phyloP scores from a whole-genome alignment of 148 eudicot genomes.

The Rhododendron vialii region DNA sequence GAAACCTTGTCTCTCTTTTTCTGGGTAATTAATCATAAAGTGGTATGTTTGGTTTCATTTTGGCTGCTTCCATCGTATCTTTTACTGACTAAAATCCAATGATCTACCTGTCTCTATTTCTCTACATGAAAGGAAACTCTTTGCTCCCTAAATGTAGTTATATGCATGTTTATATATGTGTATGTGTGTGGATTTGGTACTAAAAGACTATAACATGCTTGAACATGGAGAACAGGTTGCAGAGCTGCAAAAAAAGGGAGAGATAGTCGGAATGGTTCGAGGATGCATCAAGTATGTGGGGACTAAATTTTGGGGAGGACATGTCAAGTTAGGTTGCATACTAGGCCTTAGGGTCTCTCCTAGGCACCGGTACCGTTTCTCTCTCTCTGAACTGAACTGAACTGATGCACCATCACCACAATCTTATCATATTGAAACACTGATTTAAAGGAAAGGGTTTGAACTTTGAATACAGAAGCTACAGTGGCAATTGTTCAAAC shows the following conservation, averaged over 20 bases:
- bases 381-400: not conserved
- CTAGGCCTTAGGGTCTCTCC: conserved; percentile 18
- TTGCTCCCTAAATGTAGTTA: not conserved
- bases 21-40: not conserved
- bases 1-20: not conserved
- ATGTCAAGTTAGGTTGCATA: conserved; percentile 14
- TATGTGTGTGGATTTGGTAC: not conserved
- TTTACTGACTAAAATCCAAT: not conserved
- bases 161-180: not conserved
- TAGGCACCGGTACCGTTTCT: not conserved
- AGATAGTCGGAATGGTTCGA: conserved; percentile 6
- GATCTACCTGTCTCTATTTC: not conserved
- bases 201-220: not conserved
- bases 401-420: not conserved
- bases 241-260: conserved; percentile 10
- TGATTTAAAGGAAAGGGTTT: not conserved
- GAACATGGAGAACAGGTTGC: conserved; percentile 12
- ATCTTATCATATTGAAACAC: not conserved
- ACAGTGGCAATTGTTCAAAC: not conserved
- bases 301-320: conserved; percentile 9
- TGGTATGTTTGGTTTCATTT: not conserved
- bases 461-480: not conserved
- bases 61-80: not conserved
- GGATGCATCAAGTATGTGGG: conserved; percentile 16
- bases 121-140: not conserved